Conservation (phyloP, 805 yeast species). For the Pachysolen tannophilus region DNA sequence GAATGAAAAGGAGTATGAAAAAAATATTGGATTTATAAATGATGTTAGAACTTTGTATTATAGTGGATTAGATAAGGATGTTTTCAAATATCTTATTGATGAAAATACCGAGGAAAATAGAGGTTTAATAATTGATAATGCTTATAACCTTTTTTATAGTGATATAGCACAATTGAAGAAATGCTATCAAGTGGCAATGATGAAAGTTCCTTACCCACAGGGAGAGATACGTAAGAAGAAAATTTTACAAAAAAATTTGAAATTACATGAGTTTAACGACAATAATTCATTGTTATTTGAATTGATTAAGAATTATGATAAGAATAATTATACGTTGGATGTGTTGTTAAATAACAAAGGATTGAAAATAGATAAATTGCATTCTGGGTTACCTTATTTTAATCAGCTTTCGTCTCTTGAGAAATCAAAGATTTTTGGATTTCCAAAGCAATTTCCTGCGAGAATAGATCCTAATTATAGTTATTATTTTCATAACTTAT, state of each 20-base stretch:
- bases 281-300: not conserved
- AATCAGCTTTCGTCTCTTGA: not conserved
- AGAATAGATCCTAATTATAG: too few relatives aligned
- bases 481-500: too few relatives aligned
- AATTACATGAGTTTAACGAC: not conserved
- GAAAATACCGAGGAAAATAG: not conserved
- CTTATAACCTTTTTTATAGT: constrained; percentile 1
- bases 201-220: not conserved
- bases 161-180: constrained; percentile 4
- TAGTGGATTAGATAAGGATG: not conserved
- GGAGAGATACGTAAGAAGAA: not conserved
- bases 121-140: constrained; percentile 3
- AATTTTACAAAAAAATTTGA: not conserved
- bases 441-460: not conserved
- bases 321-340: not conserved
- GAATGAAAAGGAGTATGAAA: not conserved
- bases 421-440: not conserved
- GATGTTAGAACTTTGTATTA: constrained; percentile 3
- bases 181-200: not conserved
- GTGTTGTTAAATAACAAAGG: too few relatives aligned
- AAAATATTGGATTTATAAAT: not conserved
- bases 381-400: not conserved
- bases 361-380: not conserved
- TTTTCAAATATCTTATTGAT: not conserved
- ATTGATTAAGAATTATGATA: not conserved